Evolutionary conservation across 768 basidiomycete species (phyloP), one percentile per base, ranked within the genome.

Genomic region (Russula ochroleuca): DNA sequence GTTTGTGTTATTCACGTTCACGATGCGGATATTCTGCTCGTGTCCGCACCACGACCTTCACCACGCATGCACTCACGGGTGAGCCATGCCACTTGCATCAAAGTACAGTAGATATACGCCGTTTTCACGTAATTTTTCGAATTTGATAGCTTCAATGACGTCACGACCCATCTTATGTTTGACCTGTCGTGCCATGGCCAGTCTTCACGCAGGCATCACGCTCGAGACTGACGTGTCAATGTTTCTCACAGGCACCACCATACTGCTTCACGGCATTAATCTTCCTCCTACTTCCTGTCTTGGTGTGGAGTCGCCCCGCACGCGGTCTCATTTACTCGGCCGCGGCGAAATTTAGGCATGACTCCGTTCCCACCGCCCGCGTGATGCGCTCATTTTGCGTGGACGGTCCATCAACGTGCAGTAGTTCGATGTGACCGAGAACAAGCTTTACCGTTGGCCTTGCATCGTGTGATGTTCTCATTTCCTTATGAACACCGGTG

Each of bases 321-420:
- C 68, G 62, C n/a, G 54, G 75, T 6, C 68, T 78, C 43, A 73
- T 78, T n/a, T n/a, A n/a, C n/a, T n/a, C 79, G 13, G 74, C 75
- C 7, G 79, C 77, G 6, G 71, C 71, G 15, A 80, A 78, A 40
- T 82, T 75, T 70, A 70, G 80, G 31, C 81, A 83, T 70, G 80
- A 81, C 65, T 78, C 78, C 3, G 82, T 83, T 54, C 80, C 80
- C 0, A 78, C 76, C n/a, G 79, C 81, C 1, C 77, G 28, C 28
- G 80, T 33, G 68, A 76, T 50, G 76, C 77, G 9, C 69, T 82
- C 25, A 72, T 72, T 33, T 53, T 66, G 5, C 63, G 68, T 11
- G 75, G 74, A 1, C 53, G 69, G 1, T 52, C 67, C 11, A 72
- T 76, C 64, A 72, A 75, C 40, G 71, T 81, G 21, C 62, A 69